Evolutionary conservation across 331 rosid species (phyloP), one percentile per base, ranked within the genome.

Genomic region (Phaseolus coccineus): DNA sequence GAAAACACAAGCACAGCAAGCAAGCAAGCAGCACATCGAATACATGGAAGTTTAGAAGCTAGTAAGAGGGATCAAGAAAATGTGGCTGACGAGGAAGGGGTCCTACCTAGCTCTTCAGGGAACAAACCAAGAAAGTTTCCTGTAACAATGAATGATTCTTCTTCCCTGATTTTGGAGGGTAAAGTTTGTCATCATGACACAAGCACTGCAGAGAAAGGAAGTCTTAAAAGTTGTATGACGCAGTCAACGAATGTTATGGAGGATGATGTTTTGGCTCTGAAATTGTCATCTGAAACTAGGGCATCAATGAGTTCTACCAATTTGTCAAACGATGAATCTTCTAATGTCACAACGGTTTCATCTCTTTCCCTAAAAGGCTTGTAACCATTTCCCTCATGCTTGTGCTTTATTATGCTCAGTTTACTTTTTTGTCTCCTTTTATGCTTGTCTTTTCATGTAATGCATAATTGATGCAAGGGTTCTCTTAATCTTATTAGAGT

Each of bases 301-400:
- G 88, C 82, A 10, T 73, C 90, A 3, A 85, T 79, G 84, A 81
- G 88, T 82, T 87, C 89, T 78, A 71, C 88, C 84, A 78, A 83
- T 39, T 50, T 80, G 71, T 85, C 92, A 57, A 88, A 83, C 15
- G 93, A 91, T 78, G 97, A 91, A 78, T 78, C 93, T 37, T 90
- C 91, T 52, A 88, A 76, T 58, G 53, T 72, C 71, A 71, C 88
- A 3, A 84, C 86, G 67, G 86, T 84, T 77, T 87, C 94, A 37
- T 74, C 91, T 51, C 98, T 94, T 77, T 92, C 99, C 70, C 79
- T 91, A 57, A 90, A 90, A 85, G 99, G 99, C 85, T 30, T 42
- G 87, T 80, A 51, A 55, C 52, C 58, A 66, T 40, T 69, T 52
- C 67, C 75, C 70, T 79, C 51, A 10, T 47, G 66, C 76, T 71